A percentile compares a stretch with the other conserved stretches of the same genome.
phyloP scores from a whole-genome alignment of 1,284 basidiomycete genomes.

The Bondarzewia mesenterica region DNA sequence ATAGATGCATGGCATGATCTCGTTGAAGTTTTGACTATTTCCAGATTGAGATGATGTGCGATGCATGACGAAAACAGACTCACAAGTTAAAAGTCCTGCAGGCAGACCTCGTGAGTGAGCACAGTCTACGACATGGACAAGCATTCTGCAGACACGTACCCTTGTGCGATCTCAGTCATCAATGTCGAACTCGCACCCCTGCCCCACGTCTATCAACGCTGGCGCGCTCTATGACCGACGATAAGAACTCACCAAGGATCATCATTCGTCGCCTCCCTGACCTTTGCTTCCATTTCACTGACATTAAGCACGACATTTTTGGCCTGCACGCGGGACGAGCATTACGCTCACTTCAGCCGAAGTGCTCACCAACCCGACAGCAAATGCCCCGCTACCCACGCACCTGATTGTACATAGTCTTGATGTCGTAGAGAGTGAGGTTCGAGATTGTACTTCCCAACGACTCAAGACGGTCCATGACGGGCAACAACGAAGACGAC shows the following conservation, averaged over 20 bases:
- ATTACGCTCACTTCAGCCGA: background rate
- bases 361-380: background rate
- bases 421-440: constrained; percentile 87
- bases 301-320: constrained; percentile 91
- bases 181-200: constrained; percentile 98
- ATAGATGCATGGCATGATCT: constrained; percentile 99
- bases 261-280: constrained; percentile 95
- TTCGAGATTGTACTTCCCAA: constrained; percentile 63
- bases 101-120: background rate
- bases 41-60: background rate
- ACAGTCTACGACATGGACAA: background rate
- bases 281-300: constrained; percentile 96
- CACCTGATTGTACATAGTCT: constrained; percentile 89
- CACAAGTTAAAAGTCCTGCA: constrained; percentile 87
- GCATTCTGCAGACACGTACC: constrained; percentile 43
- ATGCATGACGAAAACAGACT: constrained; percentile 22
- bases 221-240: background rate
- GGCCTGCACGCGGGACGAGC: constrained; percentile 38
- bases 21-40: constrained; percentile 92
- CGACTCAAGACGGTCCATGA: constrained; percentile 47
- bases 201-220: constrained; percentile 1
- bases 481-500: constrained; percentile 4
- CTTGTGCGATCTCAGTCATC: constrained; percentile 98
- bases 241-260: constrained; percentile 77
- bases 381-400: constrained; percentile 8